Base-by-base conservation (phyloP, 768 basidiomycete genomes). In the Termitomyces sp. region DNA sequence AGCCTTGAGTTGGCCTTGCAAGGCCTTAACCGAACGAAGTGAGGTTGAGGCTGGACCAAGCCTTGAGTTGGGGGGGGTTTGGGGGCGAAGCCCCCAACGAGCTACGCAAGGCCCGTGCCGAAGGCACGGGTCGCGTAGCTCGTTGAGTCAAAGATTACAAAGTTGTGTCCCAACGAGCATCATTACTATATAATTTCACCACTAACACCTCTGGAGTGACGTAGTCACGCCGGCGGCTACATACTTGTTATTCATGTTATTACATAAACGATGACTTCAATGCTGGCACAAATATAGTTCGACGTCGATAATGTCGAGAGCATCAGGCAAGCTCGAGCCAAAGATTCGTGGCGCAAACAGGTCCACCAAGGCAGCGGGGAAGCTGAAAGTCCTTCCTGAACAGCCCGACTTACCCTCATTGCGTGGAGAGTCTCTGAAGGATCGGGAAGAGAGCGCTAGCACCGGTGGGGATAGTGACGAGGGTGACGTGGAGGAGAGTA, bases 341-440 rank as follows among this genome's bases (percentile, higher is more conserved):
- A 90, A 88, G 63, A 72, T 78, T 22, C 79, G 88, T 54, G 88
- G 88, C 0, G 88, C 88, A 14, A 90, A 90, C 64, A 78, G 90
- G 62, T 85, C 88, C 20, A 90, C 90, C 0, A 92, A 92, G 67
- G 82, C 87, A 9, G 86, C 87, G 13, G 90, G 90, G 45, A 94
- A 94, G 69, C 83, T 94, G 62, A 93, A 94, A 67, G 90, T 94
- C 16, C 78, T 94, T 32, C 92, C 92, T 49, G 92, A 94, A 67
- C 87, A 93, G 65, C 90, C 88, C 6, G 87, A 90, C 35, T 74
- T 77, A 60, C 73, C 69, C 46, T 33, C 63, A 20, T 55, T 62
- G 35, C 60, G 63, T 55, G 59, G 56, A 53, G 69, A 70, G 51
- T 64, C 70, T 38, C 72, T 68, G 24, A 74, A 70, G 57, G 75